Conservation (phyloP, 805 yeast species). For the Ogataea ganodermae region DNA sequence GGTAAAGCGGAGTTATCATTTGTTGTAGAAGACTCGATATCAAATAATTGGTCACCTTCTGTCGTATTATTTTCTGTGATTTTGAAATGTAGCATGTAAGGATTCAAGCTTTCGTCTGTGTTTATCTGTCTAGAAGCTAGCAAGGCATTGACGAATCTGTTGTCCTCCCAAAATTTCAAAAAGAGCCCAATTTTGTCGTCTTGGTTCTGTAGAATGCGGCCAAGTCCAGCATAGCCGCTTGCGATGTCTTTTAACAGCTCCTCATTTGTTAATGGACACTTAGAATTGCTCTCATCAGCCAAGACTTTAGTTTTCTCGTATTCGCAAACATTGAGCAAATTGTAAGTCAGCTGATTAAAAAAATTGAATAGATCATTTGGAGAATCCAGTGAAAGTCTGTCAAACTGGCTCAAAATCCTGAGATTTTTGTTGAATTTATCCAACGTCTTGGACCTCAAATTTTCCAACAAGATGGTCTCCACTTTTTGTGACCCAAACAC, state of each 20-base stretch:
- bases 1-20: background rate
- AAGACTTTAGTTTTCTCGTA: slow-evolving; percentile 13
- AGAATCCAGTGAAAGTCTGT: slow-evolving; percentile 31
- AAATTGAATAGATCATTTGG: slow-evolving; percentile 37
- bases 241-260: slow-evolving; percentile 17
- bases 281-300: background rate
- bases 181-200: slow-evolving; percentile 36
- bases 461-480: slow-evolving; percentile 29
- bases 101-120: slow-evolving; percentile 21
- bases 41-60: slow-evolving; percentile 12
- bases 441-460: slow-evolving; percentile 32
- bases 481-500: slow-evolving; percentile 26
- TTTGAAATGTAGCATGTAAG: slow-evolving; percentile 36
- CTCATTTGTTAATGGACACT: slow-evolving; percentile 7
- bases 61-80: slow-evolving; percentile 27
- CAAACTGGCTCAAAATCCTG: slow-evolving; percentile 35
- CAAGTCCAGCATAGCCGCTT: slow-evolving; percentile 30
- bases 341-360: slow-evolving; percentile 32
- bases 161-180: slow-evolving; percentile 36
- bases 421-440: slow-evolving; percentile 37
- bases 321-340: slow-evolving; percentile 20
- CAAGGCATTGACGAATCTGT: slow-evolving; percentile 29
- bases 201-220: slow-evolving; percentile 30
- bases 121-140: slow-evolving; percentile 17
- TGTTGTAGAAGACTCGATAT: background rate